These are phyloP conservation scores for Protomyces arabidopsidicola DNA, from an alignment of 1,139 yeast genomes.

Conservation along the genomic window DNA sequence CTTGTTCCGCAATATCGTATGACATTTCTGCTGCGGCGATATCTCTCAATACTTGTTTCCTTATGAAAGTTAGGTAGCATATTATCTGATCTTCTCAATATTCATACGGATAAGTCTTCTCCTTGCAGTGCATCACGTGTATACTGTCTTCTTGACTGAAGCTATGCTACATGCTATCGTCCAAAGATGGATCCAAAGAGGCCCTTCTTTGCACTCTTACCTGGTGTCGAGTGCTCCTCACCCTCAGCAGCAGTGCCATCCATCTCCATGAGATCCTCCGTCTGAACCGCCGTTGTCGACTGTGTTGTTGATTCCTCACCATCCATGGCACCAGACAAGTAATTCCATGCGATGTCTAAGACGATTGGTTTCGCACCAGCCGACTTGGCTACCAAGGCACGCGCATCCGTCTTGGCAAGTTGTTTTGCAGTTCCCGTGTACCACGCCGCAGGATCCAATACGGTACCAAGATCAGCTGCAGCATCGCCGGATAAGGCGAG, in stretches of 20 bases:
- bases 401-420: background rate
- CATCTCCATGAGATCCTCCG: background rate
- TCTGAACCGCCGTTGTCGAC: background rate
- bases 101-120: too few relatives aligned
- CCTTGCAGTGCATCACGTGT: too few relatives aligned
- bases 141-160: background rate
- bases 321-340: background rate
- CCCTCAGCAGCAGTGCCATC: background rate
- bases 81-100: too few relatives aligned
- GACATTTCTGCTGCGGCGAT: too few relatives aligned
- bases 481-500: background rate
- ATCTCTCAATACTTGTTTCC: too few relatives aligned
- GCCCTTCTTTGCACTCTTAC: background rate
- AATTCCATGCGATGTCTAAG: constrained; percentile 23
- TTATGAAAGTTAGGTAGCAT: too few relatives aligned
- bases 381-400: background rate
- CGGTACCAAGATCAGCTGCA: background rate
- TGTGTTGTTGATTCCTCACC: background rate
- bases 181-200: background rate
- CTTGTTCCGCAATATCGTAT: background rate
- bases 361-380: constrained; percentile 20
- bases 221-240: background rate
- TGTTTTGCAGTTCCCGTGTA: constrained; percentile 16
- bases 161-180: background rate
- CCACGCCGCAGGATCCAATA: constrained; percentile 3